Evolutionary conservation across 768 basidiomycete species (phyloP).

Genomic region (Lentinus brumalis): DNA sequence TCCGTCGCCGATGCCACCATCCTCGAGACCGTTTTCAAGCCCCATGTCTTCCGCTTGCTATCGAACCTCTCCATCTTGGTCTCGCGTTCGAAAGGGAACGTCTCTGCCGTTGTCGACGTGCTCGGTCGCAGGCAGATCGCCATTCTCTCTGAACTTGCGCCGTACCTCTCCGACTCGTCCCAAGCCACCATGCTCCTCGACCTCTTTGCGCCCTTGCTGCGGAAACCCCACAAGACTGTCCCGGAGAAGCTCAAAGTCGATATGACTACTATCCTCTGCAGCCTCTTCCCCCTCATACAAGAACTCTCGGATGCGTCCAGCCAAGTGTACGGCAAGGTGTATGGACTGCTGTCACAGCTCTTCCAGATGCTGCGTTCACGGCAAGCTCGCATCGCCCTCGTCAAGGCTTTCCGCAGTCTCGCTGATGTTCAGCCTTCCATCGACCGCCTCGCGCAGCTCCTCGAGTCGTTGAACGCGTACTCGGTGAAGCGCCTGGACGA

Average conservation of each 20-base stretch:
- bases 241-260: slow-evolving; percentile 87
- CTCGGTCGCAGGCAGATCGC: slow-evolving; percentile 80
- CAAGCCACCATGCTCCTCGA: slow-evolving; percentile 75
- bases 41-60: slow-evolving; percentile 71
- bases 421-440: slow-evolving; percentile 50
- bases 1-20: slow-evolving; percentile 53
- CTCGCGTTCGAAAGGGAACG: slow-evolving; percentile 55
- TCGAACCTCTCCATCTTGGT: slow-evolving; percentile 70
- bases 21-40: slow-evolving; percentile 59
- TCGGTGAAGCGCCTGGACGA: slow-evolving; percentile 83
- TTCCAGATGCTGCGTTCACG: slow-evolving; percentile 79
- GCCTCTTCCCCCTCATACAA: slow-evolving; percentile 66
- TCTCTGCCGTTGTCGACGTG: slow-evolving; percentile 50
- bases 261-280: slow-evolving; percentile 69
- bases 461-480: slow-evolving; percentile 81
- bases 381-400: slow-evolving; percentile 66
- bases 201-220: slow-evolving; percentile 79
- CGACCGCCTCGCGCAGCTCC: slow-evolving; percentile 49
- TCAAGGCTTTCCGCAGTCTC: slow-evolving; percentile 62
- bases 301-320: slow-evolving; percentile 53
- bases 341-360: slow-evolving; percentile 68
- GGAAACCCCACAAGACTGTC: slow-evolving; percentile 71
- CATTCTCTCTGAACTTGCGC: slow-evolving; percentile 79
- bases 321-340: slow-evolving; percentile 51
- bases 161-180: slow-evolving; percentile 63